A percentile compares a stretch with the other conserved stretches of the same genome.
Evolutionary conservation across 2,329 filamentous ascomycete species (phyloP).

Genomic region (Sporothrix pseudoabietina): DNA sequence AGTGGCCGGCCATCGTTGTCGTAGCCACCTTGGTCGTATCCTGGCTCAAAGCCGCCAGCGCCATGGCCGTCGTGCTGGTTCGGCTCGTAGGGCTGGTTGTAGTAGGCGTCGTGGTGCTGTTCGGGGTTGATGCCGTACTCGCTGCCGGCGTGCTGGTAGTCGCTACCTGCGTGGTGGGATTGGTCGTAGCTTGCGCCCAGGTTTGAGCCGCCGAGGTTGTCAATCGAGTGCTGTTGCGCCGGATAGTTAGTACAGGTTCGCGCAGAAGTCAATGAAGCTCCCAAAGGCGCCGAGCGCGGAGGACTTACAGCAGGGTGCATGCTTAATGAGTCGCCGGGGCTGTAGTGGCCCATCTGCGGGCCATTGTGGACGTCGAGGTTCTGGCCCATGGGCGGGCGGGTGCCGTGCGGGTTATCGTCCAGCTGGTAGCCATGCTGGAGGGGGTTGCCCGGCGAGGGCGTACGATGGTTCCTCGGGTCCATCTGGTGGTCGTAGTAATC

Average conservation of each 20-base stretch:
- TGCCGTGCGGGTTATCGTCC: constrained; percentile 72
- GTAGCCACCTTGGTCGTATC: constrained; percentile 62
- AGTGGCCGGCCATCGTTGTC: constrained; percentile 76
- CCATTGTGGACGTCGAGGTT: constrained; percentile 64
- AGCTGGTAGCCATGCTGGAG: constrained; percentile 77
- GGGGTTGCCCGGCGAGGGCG: constrained; percentile 76
- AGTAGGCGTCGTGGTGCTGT: constrained; percentile 85
- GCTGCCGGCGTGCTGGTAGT: constrained; percentile 58
- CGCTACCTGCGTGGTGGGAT: constrained; percentile 53
- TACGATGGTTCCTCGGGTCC: constrained; percentile 61
- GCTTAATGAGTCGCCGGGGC: constrained; percentile 74
- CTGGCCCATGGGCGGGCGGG: constrained; percentile 46
- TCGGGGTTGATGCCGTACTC: constrained; percentile 81
- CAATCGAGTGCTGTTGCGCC: constrained; percentile 54
- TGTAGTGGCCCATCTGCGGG: constrained; percentile 48
- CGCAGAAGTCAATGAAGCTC: background rate
- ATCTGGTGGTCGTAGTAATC: constrained; percentile 61
- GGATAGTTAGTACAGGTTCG: constrained; percentile 7
- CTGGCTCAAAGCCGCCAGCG: constrained; percentile 47
- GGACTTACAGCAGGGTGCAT: constrained; percentile 79
- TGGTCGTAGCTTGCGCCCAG: constrained; percentile 52
- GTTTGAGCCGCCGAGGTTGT: constrained; percentile 44
- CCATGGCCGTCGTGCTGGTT: constrained; percentile 61
- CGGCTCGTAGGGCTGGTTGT: constrained; percentile 76
- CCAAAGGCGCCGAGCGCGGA: background rate